Base-by-base conservation (phyloP, 352 stramenopile genomes). In the Lagenidium giganteum region DNA sequence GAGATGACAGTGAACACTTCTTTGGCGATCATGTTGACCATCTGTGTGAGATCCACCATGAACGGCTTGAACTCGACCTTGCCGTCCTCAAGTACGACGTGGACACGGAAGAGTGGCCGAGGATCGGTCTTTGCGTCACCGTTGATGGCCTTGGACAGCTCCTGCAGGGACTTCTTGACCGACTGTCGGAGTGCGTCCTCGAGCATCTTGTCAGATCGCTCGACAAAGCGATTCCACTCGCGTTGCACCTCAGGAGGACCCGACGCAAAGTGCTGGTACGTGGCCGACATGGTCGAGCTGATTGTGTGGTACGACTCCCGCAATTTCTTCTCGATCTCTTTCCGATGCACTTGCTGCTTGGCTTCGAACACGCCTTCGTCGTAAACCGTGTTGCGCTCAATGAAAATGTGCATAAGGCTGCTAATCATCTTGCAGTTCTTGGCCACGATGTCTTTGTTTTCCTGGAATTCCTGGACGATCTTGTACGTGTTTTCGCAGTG, bases 21-120 rank as follows among this genome's bases (percentile, higher is more conserved):
- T 56, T 97, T 97, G 7, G 84, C 80, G 6, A 97, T 78, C 4
- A 68, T 87, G 56, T 96, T 96, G 14, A 98, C 84, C 58, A 92
- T 93, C 40, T 96, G 83, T 2, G 84, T 96, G 1, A 97, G 60
- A 37, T 95, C 82, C 3, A 87, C 70, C 79, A 97, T 96, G 34
- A 87, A 88, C 7, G 91, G 91, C 29, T 81, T 77, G 48, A 96
- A 97, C 45, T 95, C 85, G 20, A 97, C 83, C 39, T 81, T 78
- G 42, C 72, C 89, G 44, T 93, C 77, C 59, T 96, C 89, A 11
- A 97, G 77, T 8, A 96, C 70, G 13, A 97, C 81, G 38, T 96
- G 87, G 17, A 97, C 84, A 12, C 69, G 63, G 49, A 96, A 97
- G 8, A 98, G 49, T 5, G 88, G 88, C 6, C 91, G 76, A 11